These are phyloP conservation scores for Schwanniomyces vanrijiae DNA, from an alignment of 805 yeast genomes.

Conservation along the genomic window DNA sequence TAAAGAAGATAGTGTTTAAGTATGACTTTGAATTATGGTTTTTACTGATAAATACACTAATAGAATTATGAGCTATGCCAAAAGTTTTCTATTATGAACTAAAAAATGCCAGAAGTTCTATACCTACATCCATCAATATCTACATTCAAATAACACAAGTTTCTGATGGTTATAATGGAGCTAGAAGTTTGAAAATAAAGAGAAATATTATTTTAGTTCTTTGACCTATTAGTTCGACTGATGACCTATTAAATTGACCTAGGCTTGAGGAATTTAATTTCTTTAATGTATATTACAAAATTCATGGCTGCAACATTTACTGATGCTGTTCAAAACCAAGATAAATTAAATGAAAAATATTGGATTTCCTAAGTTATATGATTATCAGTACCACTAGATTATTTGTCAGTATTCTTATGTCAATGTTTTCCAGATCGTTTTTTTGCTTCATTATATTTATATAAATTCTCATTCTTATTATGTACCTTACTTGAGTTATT, in stretches of 20 bases:
- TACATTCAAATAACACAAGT: slow-evolving; percentile 23
- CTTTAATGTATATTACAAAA: slow-evolving; percentile 40
- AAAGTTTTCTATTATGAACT: neutral
- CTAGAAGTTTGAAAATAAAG: slow-evolving; percentile 15
- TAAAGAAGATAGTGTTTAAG: neutral
- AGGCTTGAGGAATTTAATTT: slow-evolving; percentile 37
- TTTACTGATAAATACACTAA: neutral
- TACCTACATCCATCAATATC: slow-evolving; percentile 59
- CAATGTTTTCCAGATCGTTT: slow-evolving; percentile 47
- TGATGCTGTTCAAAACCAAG: slow-evolving; percentile 50
- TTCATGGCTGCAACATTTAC: slow-evolving; percentile 52
- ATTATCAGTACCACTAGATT: slow-evolving; percentile 52
- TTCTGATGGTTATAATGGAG: slow-evolving; percentile 6
- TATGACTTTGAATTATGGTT: neutral
- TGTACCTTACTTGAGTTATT: slow-evolving; percentile 39
- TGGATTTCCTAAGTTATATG: slow-evolving; percentile 46
- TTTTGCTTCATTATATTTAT: slow-evolving; percentile 45
- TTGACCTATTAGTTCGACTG: slow-evolving; percentile 50
- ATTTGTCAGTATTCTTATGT: slow-evolving; percentile 44
- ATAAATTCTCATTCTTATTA: slow-evolving; percentile 42
- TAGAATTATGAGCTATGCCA: neutral
- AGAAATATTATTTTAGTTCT: slow-evolving; percentile 42
- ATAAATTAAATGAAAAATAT: slow-evolving; percentile 40
- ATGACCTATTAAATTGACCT: slow-evolving; percentile 51
- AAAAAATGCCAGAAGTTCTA: slow-evolving; percentile 20